A percentile compares a stretch with the other conserved stretches of the same genome.
Evolutionary conservation across 805 yeast genomes (phyloP).

Genomic region (Zygoascus flipseniorum): DNA sequence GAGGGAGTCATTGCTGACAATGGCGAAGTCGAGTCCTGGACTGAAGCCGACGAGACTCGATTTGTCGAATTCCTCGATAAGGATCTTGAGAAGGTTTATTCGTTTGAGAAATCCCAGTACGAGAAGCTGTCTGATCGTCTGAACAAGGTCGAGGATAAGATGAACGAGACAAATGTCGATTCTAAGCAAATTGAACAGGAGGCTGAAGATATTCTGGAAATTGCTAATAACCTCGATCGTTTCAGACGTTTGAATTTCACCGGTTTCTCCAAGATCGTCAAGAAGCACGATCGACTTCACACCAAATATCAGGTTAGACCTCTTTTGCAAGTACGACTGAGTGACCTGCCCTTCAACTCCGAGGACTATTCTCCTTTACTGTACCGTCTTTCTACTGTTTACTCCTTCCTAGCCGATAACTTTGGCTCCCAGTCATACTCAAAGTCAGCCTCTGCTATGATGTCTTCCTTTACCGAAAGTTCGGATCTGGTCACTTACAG

Average conservation of each 20-base stretch:
- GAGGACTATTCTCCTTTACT: constrained; percentile 92
- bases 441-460: constrained; percentile 29
- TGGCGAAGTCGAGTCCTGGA: constrained; percentile 51
- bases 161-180: constrained; percentile 40
- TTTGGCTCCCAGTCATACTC: constrained; percentile 32
- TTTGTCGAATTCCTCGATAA: constrained; percentile 69
- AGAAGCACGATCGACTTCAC: constrained; percentile 91
- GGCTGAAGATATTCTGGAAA: constrained; percentile 63
- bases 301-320: constrained; percentile 85
- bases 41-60: constrained; percentile 70
- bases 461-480: constrained; percentile 27
- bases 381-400: constrained; percentile 67
- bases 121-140: constrained; percentile 58
- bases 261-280: constrained; percentile 89
- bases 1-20: constrained; percentile 31
- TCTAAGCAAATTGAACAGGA: constrained; percentile 53
- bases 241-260: constrained; percentile 90
- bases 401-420: constrained; percentile 74
- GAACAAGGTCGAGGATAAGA: constrained; percentile 51
- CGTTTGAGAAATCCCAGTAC: constrained; percentile 69
- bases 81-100: constrained; percentile 88
- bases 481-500: constrained; percentile 50
- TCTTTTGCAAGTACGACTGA: constrained; percentile 76
- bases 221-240: constrained; percentile 79
- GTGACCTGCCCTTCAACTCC: constrained; percentile 80